Evolutionary conservation across 1,284 basidiomycete species (phyloP).

Genomic region (Grifola frondosa): DNA sequence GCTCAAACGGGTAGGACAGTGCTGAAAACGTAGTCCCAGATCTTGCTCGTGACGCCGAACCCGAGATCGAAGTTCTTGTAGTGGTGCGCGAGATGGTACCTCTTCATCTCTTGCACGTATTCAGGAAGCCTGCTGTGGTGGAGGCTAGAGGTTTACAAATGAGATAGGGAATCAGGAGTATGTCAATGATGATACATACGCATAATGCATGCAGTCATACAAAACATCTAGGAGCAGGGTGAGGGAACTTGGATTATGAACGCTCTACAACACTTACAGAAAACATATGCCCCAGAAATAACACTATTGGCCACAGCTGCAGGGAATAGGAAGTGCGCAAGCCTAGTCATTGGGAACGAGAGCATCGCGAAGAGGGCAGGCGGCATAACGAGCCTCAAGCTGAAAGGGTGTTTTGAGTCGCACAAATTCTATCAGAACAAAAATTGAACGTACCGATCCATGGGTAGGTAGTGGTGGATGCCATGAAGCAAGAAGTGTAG

Average conservation of each 20-base stretch:
- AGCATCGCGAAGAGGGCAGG: slow-evolving; percentile 82
- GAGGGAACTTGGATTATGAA: neutral
- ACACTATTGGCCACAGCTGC: slow-evolving; percentile 87
- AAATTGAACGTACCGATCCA: slow-evolving; percentile 70
- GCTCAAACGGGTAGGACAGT: slow-evolving; percentile 69
- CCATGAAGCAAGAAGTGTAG: slow-evolving; percentile 96
- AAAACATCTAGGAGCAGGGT: slow-evolving; percentile 58
- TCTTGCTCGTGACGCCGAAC: slow-evolving; percentile 95
- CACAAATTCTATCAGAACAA: neutral
- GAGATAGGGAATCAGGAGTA: neutral
- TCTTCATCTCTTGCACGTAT: slow-evolving; percentile 92
- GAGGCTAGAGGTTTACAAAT: slow-evolving; percentile 43
- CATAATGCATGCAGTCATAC: slow-evolving; percentile 93
- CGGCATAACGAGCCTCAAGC: slow-evolving; percentile 96
- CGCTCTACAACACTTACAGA: slow-evolving; percentile 65
- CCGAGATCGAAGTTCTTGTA: slow-evolving; percentile 98
- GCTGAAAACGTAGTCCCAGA: slow-evolving; percentile 94
- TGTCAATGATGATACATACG: slow-evolving; percentile 50
- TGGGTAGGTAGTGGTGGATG: slow-evolving; percentile 96
- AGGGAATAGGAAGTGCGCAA: slow-evolving; percentile 87
- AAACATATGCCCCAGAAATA: slow-evolving; percentile 88
- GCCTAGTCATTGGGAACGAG: slow-evolving; percentile 85
- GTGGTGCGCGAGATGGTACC: slow-evolving; percentile 98
- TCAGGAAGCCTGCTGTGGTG: slow-evolving; percentile 89
- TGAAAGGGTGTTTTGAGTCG: slow-evolving; percentile 28